Evolutionary conservation across 495 filamentous ascomycete genomes (phyloP).

Genomic region (Elasticomyces elasticus): DNA sequence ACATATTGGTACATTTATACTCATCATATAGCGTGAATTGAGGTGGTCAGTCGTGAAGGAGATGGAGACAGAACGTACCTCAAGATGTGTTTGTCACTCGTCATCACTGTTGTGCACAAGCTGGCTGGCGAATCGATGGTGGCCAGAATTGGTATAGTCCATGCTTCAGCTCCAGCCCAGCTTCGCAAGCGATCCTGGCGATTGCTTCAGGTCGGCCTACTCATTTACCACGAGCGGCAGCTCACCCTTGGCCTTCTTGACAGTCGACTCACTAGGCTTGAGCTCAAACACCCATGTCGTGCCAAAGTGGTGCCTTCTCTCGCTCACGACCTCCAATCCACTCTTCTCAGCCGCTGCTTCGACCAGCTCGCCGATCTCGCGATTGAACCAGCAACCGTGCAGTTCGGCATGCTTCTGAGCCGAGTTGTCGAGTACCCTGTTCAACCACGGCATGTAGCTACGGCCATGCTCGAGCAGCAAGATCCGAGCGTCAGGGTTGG

Average conservation of each 20-base stretch:
- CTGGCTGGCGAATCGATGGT: no score
- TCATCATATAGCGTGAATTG: conserved; percentile 12
- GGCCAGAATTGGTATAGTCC: no score
- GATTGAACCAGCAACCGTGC: conserved; percentile 96
- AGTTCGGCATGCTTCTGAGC: conserved; percentile 68
- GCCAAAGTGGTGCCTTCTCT: conserved; percentile 63
- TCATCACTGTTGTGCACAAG: no score
- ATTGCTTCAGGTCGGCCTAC: neutral
- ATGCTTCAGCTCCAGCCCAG: conserved; percentile 5
- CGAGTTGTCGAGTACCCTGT: conserved; percentile 63
- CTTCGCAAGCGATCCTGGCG: neutral
- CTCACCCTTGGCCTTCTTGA: neutral
- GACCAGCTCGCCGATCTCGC: conserved; percentile 75
- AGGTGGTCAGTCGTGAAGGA: neutral
- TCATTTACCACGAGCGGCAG: neutral
- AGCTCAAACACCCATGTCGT: conserved; percentile 64
- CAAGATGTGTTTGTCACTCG: no score
- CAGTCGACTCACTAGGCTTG: conserved; percentile 30
- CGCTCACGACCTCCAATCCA: conserved; percentile 64
- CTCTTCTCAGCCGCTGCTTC: conserved; percentile 43
- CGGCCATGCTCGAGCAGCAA: conserved; percentile 86
- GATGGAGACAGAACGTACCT: neutral
- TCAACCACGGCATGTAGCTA: conserved; percentile 66
- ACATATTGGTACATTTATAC: conserved; percentile 18
- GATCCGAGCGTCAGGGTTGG: conserved; percentile 40